Evolutionary conservation across 1,284 basidiomycete species (phyloP).

Genomic region (Erythrobasidium hasegawianum): DNA sequence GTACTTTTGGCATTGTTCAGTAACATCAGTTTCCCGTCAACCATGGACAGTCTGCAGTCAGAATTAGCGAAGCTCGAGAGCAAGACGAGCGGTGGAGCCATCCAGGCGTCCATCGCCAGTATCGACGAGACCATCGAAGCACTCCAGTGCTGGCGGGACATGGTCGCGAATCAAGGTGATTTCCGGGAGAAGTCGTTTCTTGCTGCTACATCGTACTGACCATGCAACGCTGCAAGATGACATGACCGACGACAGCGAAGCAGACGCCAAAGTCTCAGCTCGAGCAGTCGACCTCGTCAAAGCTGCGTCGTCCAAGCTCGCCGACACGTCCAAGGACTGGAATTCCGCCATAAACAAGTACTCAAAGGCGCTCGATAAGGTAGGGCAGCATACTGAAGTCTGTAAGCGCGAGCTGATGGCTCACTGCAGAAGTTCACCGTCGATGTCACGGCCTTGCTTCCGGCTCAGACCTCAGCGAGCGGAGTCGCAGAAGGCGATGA

Average conservation of each 20-base stretch:
- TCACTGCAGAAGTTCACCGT: constrained; percentile 66
- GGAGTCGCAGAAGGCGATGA: constrained; percentile 24
- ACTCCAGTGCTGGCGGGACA: constrained; percentile 26
- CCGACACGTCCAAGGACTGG: constrained; percentile 80
- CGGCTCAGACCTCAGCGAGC: constrained; percentile 12
- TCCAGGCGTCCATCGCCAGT: constrained; percentile 10
- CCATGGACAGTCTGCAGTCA: constrained; percentile 23
- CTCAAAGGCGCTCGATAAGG: constrained; percentile 85
- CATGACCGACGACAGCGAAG: neutral
- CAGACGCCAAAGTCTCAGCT: neutral
- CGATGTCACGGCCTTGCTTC: constrained; percentile 59
- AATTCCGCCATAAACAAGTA: constrained; percentile 69
- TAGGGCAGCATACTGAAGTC: constrained; percentile 45
- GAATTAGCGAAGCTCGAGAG: constrained; percentile 29
- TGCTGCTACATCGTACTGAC: neutral
- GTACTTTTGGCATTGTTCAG: too few species aligned
- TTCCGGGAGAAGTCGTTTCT: too few species aligned
- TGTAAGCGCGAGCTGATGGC: constrained; percentile 11
- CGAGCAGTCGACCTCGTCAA: neutral
- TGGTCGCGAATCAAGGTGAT: constrained; percentile 7
- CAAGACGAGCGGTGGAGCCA: constrained; percentile 10
- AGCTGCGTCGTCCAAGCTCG: constrained; percentile 45
- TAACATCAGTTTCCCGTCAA: too few species aligned
- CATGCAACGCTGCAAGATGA: neutral
- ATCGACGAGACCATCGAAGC: constrained; percentile 8